These are phyloP conservation scores for Zea mays DNA, from an alignment of 176 grass and related monocot species.

Conservation along the genomic window Zm-B73-REFERENCE-NAM-5.0 NC_050102.1:4710501-4711000, in stretches of 20 bases:
- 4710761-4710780: conserved; percentile 20
- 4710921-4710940: too few species aligned
- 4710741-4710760: conserved; percentile 46
- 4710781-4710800: too few species aligned
- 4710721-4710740: conserved; percentile 35
- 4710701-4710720: conserved; percentile 30
- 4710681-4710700: conserved; percentile 35
- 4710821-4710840: too few species aligned
- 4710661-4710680: conserved; percentile 19
- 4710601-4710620: conserved; percentile 38
- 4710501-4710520: conserved; percentile 47
- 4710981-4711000: too few species aligned
- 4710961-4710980: too few species aligned
- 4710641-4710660: conserved; percentile 13
- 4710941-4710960: too few species aligned
- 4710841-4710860: too few species aligned
- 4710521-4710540: conserved; percentile 31
- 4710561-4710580: not conserved
- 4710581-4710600: conserved; percentile 9
- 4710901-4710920: too few species aligned
- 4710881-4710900: too few species aligned
- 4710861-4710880: too few species aligned
- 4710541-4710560: conserved; percentile 34
- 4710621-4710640: conserved; percentile 23
- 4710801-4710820: too few species aligned